Evolutionary conservation across 2,329 filamentous ascomycete genomes (phyloP).

Genomic region (Diaporthe eres): DNA sequence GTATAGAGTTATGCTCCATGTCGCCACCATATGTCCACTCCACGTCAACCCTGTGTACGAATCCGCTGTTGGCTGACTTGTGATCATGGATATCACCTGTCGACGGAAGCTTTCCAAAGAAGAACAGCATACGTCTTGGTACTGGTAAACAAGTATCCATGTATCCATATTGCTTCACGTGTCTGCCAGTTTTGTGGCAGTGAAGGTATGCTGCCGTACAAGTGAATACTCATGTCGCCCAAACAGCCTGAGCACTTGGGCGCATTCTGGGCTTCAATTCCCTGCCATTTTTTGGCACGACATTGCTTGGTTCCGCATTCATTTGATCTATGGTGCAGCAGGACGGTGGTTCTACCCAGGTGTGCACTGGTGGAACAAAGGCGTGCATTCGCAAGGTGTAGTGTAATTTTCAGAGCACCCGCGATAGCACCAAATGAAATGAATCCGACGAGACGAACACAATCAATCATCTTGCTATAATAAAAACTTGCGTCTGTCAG

Average conservation of each 20-base stretch:
- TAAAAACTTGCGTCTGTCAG: not conserved
- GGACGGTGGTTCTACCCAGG: not conserved
- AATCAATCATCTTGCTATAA: not conserved
- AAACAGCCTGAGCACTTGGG: not conserved
- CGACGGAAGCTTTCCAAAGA: not conserved
- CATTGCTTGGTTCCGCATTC: not conserved
- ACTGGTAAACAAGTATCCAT: not conserved
- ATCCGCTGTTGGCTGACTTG: too few relatives aligned
- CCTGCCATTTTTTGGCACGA: not conserved
- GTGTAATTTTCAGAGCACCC: too few relatives aligned
- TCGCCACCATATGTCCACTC: not conserved
- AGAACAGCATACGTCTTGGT: not conserved
- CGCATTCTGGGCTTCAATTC: not conserved
- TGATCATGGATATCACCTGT: too few relatives aligned
- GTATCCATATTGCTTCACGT: fast-evolving
- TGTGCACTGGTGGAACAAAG: not conserved
- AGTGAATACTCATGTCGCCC: not conserved
- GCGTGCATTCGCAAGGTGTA: too few relatives aligned
- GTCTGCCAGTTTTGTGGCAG: too few relatives aligned
- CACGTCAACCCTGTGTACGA: too few relatives aligned
- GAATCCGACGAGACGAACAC: not conserved
- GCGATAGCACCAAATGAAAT: too few relatives aligned
- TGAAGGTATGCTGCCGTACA: not conserved
- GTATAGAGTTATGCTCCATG: not conserved
- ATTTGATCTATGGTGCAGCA: not conserved